phyloP scores from a whole-genome alignment of 2,329 filamentous ascomycete species.

The Colletotrichum musicola region DNA sequence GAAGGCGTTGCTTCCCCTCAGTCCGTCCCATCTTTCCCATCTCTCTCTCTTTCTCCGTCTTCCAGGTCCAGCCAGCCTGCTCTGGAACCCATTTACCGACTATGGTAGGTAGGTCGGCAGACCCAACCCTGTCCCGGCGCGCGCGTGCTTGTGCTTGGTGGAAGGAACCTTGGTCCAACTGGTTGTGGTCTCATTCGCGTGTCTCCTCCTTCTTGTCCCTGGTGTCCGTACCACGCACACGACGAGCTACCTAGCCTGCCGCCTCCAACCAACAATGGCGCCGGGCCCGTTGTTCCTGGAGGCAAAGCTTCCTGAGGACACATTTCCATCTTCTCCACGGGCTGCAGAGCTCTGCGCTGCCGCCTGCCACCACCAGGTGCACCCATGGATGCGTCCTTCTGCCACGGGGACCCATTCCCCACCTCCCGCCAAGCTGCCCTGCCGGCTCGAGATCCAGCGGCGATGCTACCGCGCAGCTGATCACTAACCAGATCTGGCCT shows the following conservation, averaged over 20 bases:
- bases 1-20: conserved; percentile 19
- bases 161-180: not conserved
- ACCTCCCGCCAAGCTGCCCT: conserved; percentile 35
- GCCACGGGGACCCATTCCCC: conserved; percentile 9
- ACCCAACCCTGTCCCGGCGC: conserved; percentile 9
- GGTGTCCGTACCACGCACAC: not conserved
- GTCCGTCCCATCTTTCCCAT: conserved; percentile 20
- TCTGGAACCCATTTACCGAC: too few relatives aligned
- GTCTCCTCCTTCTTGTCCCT: not conserved
- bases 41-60: not conserved
- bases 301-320: conserved; percentile 29
- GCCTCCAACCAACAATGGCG: not conserved
- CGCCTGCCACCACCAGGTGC: conserved; percentile 28
- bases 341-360: conserved; percentile 22
- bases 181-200: not conserved
- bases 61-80: not conserved
- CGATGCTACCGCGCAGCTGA: conserved; percentile 36
- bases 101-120: not conserved
- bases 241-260: not conserved
- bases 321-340: conserved; percentile 27
- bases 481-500: conserved; percentile 33
- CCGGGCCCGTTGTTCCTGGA: not conserved
- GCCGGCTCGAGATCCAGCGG: conserved; percentile 26
- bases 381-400: conserved; percentile 9
- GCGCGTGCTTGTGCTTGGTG: conserved; percentile 1